Evolutionary conservation across 1,284 basidiomycete genomes (phyloP), one percentile per base, ranked within the genome.

Genomic region (Ceratobasidium sp.): DNA sequence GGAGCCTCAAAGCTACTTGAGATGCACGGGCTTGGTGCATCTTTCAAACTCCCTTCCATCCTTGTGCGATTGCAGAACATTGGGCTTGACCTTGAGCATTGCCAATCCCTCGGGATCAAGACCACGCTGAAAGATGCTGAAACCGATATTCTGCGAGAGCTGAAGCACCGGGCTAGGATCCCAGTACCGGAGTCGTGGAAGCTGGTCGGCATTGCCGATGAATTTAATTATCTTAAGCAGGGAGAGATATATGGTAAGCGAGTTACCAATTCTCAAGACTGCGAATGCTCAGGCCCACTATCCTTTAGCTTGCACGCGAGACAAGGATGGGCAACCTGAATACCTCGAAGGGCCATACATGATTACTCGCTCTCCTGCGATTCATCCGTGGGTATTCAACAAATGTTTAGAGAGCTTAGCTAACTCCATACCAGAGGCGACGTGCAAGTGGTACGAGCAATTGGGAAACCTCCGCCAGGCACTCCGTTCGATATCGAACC

Each of bases 381-480:
- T 88, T 44, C 91, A 93, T 81, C 88, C 90, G 91, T 91, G 77
- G 75, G 83, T 65, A 1, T 31, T 64, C 17, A 27, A 29, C 22
- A 29, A n/a, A 53, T 27, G n/a, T 54, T 22, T 27, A 44, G 5
- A 19, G 41, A 9, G 9, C 67, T n/a, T n/a, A 2, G 45, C 60
- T 64, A 22, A 71, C 31, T 2, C 76, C 65, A 59, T 74, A 8
- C 3, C 33, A 72, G 69, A 19, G 77, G 77, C 56, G 78, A 76
- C 89, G 92, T 93, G 0, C 90, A 92, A 82, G 85, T 89, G 57
- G 91, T 92, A 0, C 84, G 83, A 73, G 92, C 92, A 2, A 89
- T 94, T 65, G 92, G 92, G 2, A 85, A 87, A 79, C 92, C 92
- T 8, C 69, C 74, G 53, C 27, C 59, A 11, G 76, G 75, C 19